Evolutionary conservation across 148 eudicot genomes (phyloP), one percentile per base, ranked within the genome.

Genomic region (Silene conica): DNA sequence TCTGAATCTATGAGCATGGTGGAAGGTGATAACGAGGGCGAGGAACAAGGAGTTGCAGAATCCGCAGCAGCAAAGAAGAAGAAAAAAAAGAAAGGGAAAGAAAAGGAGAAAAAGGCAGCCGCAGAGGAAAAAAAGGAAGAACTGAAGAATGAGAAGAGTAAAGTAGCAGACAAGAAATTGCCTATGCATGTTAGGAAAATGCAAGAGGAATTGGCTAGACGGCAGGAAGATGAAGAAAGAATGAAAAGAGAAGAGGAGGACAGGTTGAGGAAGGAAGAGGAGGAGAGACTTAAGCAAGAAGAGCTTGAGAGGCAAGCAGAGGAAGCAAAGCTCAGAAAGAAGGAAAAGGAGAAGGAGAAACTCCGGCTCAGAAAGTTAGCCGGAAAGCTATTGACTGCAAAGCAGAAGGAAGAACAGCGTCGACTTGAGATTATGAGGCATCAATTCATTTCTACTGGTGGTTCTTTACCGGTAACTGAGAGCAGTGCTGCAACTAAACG

Each of bases 301-400:
- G 97, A 94, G 74, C 82, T 82, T 10, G 92, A 89, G 77, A 86
- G 87, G 78, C 74, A 67, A 73, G 96, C 91, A 18, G 96, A 89
- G 82, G 98, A 91, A 80, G 92, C 84, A 69, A 91, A 78, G 67
- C 93, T 88, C 8, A 73, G 76, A 80, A 94, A 81, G 70, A 91
- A 94, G 75, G 98, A 89, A 76, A 88, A 78, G 80, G 97, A 91
- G 75, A 94, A 87, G 84, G 97, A 91, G 86, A 94, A 94, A 31
- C 3, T 2, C 34, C 34, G 34, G 34, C 34, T 31, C 34, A 31
- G 4, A 31, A 31, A 5, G 34, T 2, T 31, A 1, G 34, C 1
- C 1, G 34, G 34, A 31, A 31, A 31, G 34, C 0, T 31, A 31
- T 31, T 31, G 34, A 31, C 34, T 31, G 34, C 34, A 3, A 31